Conservation (phyloP, 495 filamentous ascomycete genomes). For the Penicillium cinerascens region DNA sequence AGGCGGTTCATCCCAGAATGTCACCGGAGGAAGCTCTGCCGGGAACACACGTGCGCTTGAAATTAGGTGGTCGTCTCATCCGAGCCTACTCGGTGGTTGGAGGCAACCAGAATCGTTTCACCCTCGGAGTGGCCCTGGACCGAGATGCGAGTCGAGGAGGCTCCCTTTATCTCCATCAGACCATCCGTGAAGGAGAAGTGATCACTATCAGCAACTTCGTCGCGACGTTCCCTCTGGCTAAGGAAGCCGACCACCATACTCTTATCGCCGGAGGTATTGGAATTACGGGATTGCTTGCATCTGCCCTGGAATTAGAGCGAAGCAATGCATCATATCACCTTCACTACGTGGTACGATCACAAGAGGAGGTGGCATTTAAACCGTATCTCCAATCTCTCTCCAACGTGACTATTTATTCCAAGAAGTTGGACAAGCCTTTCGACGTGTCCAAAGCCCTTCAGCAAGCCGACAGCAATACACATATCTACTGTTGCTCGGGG, state of each 20-base stretch:
- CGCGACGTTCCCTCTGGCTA: neutral
- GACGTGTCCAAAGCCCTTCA: slow-evolving; percentile 1
- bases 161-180: slow-evolving; percentile 6
- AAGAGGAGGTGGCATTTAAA: slow-evolving; percentile 6
- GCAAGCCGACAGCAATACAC: neutral
- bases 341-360: slow-evolving; percentile 8
- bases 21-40: neutral
- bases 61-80: slow-evolving; percentile 2
- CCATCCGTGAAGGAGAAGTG: neutral
- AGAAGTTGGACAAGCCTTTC: neutral
- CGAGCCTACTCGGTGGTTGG: slow-evolving; percentile 10
- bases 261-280: slow-evolving; percentile 12
- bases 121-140: slow-evolving; percentile 9
- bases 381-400: neutral
- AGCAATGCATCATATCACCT: slow-evolving; percentile 1
- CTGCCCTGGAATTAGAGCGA: neutral
- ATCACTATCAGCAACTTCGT: slow-evolving; percentile 3
- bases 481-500: slow-evolving; percentile 6
- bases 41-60: slow-evolving; percentile 3
- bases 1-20: neutral
- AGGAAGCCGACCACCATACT: slow-evolving; percentile 1
- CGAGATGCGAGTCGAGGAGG: slow-evolving; percentile 4
- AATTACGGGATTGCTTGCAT: slow-evolving; percentile 10
- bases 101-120: slow-evolving; percentile 6
- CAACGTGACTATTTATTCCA: slow-evolving; percentile 8